Conservation (phyloP, 352 stramenopile species). For the Aphanomyces cochlioides region DNA sequence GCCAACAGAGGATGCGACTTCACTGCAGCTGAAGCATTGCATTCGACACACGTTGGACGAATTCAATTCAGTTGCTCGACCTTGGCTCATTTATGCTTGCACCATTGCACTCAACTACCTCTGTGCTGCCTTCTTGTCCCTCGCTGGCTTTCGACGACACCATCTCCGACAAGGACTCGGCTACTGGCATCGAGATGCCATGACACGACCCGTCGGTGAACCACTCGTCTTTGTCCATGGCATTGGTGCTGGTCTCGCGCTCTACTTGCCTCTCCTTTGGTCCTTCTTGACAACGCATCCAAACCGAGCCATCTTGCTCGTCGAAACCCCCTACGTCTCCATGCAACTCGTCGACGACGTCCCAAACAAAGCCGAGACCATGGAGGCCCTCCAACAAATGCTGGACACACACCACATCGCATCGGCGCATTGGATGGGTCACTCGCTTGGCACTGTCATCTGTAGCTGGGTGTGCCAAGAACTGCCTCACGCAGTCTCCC, state of each 20-base stretch:
- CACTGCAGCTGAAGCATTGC: not conserved
- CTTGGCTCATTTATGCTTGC: not conserved
- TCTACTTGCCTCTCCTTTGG: slow-evolving; percentile 8
- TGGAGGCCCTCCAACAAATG: not conserved
- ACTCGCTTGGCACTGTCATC: slow-evolving; percentile 7
- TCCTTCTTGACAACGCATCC: not conserved
- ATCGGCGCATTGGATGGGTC: not conserved
- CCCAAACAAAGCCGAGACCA: not conserved
- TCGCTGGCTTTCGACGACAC: not conserved
- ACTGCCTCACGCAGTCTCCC: slow-evolving; percentile 6
- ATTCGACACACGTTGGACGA: not conserved
- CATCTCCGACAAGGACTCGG: not conserved
- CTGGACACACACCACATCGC: not conserved
- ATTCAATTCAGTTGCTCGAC: not conserved
- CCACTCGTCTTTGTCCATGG: slow-evolving; percentile 7
- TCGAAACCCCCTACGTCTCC: not conserved
- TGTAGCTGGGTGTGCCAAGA: slow-evolving; percentile 1
- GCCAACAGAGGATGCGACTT: not conserved
- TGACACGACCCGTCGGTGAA: not conserved
- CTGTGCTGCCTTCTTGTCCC: not conserved
- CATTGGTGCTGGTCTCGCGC: not conserved
- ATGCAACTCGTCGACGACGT: not conserved
- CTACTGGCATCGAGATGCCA: not conserved
- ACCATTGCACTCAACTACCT: not conserved
- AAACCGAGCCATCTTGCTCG: not conserved